phyloP scores from a whole-genome alignment of 805 yeast species.

The Torulaspora quercuum region DNA sequence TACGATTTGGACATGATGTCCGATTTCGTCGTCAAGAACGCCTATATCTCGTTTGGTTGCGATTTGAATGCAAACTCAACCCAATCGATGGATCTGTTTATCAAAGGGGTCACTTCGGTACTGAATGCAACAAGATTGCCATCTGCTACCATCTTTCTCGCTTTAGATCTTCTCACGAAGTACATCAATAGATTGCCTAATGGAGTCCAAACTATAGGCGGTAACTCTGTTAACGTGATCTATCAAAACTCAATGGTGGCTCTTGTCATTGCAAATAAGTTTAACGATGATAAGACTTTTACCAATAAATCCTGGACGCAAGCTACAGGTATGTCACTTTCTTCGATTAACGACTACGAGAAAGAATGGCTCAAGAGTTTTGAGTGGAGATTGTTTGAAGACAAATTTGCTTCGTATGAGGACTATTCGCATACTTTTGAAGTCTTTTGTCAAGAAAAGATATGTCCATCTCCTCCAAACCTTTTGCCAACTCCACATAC shows the following conservation, averaged over 20 bases:
- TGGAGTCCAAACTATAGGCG: slow-evolving; percentile 32
- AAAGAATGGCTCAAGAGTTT: slow-evolving; percentile 61
- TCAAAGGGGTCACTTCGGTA: slow-evolving; percentile 59
- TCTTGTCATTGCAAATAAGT: slow-evolving; percentile 83
- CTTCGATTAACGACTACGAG: slow-evolving; percentile 62
- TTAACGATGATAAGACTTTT: slow-evolving; percentile 94
- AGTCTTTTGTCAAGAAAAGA: slow-evolving; percentile 23
- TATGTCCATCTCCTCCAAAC: slow-evolving; percentile 15
- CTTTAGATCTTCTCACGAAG: slow-evolving; percentile 75
- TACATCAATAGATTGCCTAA: slow-evolving; percentile 43
- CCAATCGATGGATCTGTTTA: slow-evolving; percentile 42
- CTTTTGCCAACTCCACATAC: slow-evolving; percentile 19
- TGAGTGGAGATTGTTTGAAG: slow-evolving; percentile 55
- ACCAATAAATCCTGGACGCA: slow-evolving; percentile 94
- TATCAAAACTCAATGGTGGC: slow-evolving; percentile 62
- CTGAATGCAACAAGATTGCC: slow-evolving; percentile 87
- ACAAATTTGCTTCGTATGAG: slow-evolving; percentile 28
- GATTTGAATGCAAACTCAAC: slow-evolving; percentile 18
- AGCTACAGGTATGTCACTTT: slow-evolving; percentile 78
- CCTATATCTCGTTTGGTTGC: slow-evolving; percentile 63
- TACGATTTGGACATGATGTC: slow-evolving; percentile 78
- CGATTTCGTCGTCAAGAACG: slow-evolving; percentile 70
- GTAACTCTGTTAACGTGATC: slow-evolving; percentile 39
- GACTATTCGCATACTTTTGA: slow-evolving; percentile 28
- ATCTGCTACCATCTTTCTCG: slow-evolving; percentile 70